Evolutionary conservation across 2,329 filamentous ascomycete genomes (phyloP).

Genomic region (Venturia pyrina): DNA sequence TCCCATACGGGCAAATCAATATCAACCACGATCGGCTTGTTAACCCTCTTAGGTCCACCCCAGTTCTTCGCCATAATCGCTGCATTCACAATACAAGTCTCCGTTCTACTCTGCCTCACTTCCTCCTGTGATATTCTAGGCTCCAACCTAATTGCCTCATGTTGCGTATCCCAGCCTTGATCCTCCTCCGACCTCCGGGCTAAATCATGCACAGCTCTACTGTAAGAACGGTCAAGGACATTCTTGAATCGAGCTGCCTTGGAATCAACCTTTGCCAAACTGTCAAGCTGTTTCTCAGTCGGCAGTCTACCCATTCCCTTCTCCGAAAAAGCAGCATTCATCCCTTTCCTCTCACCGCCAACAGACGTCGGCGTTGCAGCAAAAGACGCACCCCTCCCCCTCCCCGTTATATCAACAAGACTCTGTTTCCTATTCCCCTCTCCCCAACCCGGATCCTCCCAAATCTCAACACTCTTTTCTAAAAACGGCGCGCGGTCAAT

Average conservation of each 20-base stretch:
- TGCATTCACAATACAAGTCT: constrained; percentile 75
- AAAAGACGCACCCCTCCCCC: constrained; percentile 21
- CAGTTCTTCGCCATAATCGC: constrained; percentile 61
- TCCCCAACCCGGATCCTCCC: constrained; percentile 49
- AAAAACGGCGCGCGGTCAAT: constrained; percentile 23
- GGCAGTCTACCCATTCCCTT: not conserved
- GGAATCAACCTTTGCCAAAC: not conserved
- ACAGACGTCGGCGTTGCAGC: not conserved
- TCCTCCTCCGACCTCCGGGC: constrained; percentile 12
- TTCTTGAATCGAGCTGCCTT: not conserved
- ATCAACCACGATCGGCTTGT: constrained; percentile 79
- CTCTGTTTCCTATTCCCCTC: constrained; percentile 50
- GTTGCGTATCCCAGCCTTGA: not conserved
- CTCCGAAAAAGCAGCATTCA: not conserved
- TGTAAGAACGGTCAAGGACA: constrained; percentile 15
- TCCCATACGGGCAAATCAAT: constrained; percentile 56
- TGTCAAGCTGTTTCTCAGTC: not conserved
- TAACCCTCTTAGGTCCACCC: constrained; percentile 50
- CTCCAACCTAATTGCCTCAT: constrained; percentile 12
- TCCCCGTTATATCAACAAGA: constrained; percentile 46
- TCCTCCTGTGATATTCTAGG: constrained; percentile 9
- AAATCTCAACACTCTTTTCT: constrained; percentile 36
- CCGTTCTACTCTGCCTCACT: constrained; percentile 35
- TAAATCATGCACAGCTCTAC: constrained; percentile 16
- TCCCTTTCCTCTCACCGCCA: not conserved